Evolutionary conservation across 768 basidiomycete genomes (phyloP), one percentile per base, ranked within the genome.

Genomic region (Mycena haematopus): DNA sequence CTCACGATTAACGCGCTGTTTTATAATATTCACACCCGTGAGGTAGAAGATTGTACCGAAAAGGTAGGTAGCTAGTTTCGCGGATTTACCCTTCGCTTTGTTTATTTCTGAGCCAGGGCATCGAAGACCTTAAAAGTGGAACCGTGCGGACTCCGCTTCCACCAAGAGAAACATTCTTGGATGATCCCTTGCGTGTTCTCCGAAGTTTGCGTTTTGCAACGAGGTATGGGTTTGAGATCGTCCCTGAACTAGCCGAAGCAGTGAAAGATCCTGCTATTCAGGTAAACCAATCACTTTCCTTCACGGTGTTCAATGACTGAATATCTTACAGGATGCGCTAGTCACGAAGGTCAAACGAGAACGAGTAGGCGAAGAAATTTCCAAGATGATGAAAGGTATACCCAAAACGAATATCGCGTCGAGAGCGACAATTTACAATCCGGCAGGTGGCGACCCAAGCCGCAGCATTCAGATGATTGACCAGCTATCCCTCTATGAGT

Each of bases 1-100:
- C 86, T 91, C 29, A 99, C 97, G 1, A 97, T 99, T 74, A 99
- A 99, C 71, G 80, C 96, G 0, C 79, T 99, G 8, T 99, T 99
- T 77, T 99, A 96, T 78, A 99, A 99, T 67, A 85, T 99, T 1
- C 95, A 97, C 70, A 88, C 90, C 1, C 84, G 87, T 15, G 67
- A 77, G 3, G 89, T 99, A 2, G 97, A 99, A 71, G 97, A 99
- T 72, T 84, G 84, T 69, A 96, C 95, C 1, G 84, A 81, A 69
- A 90, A 88, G 83, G 93, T 90, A n/a, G 36, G 6, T 38, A 71
- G 31, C 10, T 31, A 24, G 62, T 61, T 10, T 11, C 1, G n/a
- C n/a, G 19, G 25, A 14, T 31, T 42, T 52, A 9, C 6, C 9
- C 4, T 29, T 54, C 15, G 35, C 24, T 42, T n/a, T 33, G 35